Evolutionary conservation across 306 rosid genomes (phyloP).

Genomic region (Lathyrus oleraceus): DNA sequence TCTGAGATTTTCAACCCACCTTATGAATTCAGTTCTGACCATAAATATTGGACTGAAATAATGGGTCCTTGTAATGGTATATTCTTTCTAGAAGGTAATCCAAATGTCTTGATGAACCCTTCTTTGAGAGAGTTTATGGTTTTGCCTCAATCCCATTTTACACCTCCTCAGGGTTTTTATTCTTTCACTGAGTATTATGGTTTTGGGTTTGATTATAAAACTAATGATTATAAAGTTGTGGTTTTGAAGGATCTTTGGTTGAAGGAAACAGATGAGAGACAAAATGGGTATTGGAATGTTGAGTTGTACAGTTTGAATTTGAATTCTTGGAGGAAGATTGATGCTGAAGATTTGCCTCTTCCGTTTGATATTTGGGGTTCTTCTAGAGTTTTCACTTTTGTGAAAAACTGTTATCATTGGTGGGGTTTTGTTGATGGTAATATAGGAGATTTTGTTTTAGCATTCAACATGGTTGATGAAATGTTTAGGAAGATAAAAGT

Average conservation of each 20-base stretch:
- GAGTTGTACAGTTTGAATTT: slow-evolving; percentile 33
- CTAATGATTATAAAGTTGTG: slow-evolving; percentile 32
- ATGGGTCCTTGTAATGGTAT: slow-evolving; percentile 41
- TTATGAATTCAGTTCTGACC: slow-evolving; percentile 26
- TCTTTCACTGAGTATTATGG: slow-evolving; percentile 24
- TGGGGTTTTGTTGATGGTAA: slow-evolving; percentile 26
- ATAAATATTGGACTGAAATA: slow-evolving; percentile 38
- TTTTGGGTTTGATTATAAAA: slow-evolving; percentile 35
- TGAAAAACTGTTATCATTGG: slow-evolving; percentile 34
- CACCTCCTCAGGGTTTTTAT: background rate
- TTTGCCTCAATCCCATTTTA: slow-evolving; percentile 25
- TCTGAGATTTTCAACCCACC: slow-evolving; percentile 17
- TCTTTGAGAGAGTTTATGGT: slow-evolving; percentile 27
- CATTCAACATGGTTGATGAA: slow-evolving; percentile 35
- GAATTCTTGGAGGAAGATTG: slow-evolving; percentile 32
- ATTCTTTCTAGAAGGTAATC: slow-evolving; percentile 35
- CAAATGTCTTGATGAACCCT: slow-evolving; percentile 33
- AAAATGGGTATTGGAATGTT: slow-evolving; percentile 22
- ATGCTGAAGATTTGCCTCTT: background rate
- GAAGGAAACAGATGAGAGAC: slow-evolving; percentile 26
- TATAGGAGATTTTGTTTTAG: slow-evolving; percentile 20
- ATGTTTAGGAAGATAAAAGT: slow-evolving; percentile 34
- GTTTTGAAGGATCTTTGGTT: slow-evolving; percentile 29
- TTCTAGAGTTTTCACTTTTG: slow-evolving; percentile 28
- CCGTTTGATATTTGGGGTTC: slow-evolving; percentile 32